These are phyloP conservation scores for Gynochthodes officinalis DNA, from an alignment of 257 asterid species.

Conservation along the genomic window DNA sequence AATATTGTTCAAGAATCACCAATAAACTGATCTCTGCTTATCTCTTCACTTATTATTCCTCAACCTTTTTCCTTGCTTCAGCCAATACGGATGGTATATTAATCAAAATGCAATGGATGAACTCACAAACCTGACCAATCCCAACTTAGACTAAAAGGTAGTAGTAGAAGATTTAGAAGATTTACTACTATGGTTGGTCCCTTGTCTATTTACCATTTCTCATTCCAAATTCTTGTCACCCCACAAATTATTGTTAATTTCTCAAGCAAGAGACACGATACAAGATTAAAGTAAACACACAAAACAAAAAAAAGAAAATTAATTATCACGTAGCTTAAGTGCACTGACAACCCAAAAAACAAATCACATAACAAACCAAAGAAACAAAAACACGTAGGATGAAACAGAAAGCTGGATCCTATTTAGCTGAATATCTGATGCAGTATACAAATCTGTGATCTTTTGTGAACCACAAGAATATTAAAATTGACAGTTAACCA, in stretches of 20 bases:
- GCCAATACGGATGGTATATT: neutral
- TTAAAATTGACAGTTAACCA: neutral
- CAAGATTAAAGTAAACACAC: neutral
- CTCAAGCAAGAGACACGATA: neutral
- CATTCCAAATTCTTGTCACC: neutral
- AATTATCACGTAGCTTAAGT: neutral
- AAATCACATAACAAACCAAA: neutral
- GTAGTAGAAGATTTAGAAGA: too few species aligned
- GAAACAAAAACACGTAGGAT: neutral
- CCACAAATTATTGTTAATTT: neutral
- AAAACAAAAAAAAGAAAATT: neutral
- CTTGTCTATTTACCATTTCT: neutral
- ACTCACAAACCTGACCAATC: neutral
- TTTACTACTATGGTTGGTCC: neutral
- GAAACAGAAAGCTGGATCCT: neutral
- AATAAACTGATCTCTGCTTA: neutral
- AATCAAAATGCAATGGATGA: neutral
- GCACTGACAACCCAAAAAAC: neutral
- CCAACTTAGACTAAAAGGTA: neutral
- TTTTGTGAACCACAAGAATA: conserved; percentile 1
- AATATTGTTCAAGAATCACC: neutral
- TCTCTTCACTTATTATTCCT: neutral
- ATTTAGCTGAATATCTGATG: neutral
- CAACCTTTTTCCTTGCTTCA: neutral
- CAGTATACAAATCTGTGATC: neutral